Conservation (phyloP, 1,284 basidiomycete genomes). For the Kwoniella shivajii region DNA sequence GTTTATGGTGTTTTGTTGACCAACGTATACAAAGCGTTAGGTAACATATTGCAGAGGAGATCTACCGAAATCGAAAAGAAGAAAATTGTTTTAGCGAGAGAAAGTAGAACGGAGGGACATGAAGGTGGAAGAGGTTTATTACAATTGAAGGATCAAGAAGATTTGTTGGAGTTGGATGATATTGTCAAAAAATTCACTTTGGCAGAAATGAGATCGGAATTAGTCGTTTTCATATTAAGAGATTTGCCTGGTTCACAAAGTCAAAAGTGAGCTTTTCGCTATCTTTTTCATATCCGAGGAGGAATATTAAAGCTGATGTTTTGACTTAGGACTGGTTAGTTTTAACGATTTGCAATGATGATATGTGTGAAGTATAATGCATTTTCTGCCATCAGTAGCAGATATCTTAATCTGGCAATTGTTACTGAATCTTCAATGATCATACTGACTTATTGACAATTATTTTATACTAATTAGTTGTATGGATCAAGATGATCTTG, state of each 20-base stretch:
- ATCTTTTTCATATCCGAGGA: too few relatives aligned
- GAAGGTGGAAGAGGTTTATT: slow-evolving; percentile 56
- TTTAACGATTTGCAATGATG: too few relatives aligned
- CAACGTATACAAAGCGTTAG: slow-evolving; percentile 81
- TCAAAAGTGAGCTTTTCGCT: slow-evolving; percentile 10
- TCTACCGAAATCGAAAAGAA: slow-evolving; percentile 68
- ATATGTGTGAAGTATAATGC: too few relatives aligned
- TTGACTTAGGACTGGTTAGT: too few relatives aligned
- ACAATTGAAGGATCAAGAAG: slow-evolving; percentile 47
- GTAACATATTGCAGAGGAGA: slow-evolving; percentile 73
- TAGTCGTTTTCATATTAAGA: slow-evolving; percentile 78
- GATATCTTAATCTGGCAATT: too few relatives aligned
- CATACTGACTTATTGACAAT: too few relatives aligned
- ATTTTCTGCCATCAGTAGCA: too few relatives aligned
- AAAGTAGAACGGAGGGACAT: slow-evolving; percentile 69
- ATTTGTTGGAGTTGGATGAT: slow-evolving; percentile 48
- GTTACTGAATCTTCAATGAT: too few relatives aligned
- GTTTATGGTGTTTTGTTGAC: slow-evolving; percentile 74
- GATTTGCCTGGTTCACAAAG: slow-evolving; percentile 62
- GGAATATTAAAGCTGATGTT: too few relatives aligned
- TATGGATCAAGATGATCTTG: too few relatives aligned
- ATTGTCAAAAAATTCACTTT: slow-evolving; percentile 72
- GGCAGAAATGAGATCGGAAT: slow-evolving; percentile 77
- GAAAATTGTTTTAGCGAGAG: slow-evolving; percentile 70
- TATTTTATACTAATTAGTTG: too few relatives aligned